Percentiles rank a stretch among this genome's conserved stretches.
Evolutionary conservation across 768 basidiomycete genomes (phyloP).

Genomic region (Mycena crocata): DNA sequence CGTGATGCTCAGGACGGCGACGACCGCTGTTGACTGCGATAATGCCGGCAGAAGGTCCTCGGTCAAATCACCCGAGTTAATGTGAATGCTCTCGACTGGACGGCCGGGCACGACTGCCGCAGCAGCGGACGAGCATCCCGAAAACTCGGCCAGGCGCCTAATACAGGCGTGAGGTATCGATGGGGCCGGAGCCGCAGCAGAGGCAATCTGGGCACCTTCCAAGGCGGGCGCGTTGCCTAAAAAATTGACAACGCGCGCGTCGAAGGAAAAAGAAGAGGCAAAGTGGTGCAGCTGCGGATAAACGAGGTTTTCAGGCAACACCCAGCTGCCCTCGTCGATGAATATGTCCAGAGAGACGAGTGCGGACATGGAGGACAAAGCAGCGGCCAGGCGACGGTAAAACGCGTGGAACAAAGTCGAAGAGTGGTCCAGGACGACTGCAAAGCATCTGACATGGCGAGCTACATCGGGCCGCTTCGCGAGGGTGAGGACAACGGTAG

Average conservation of each 20-base stretch:
- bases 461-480: constrained; percentile 69
- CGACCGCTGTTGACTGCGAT: constrained; percentile 59
- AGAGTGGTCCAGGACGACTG: constrained; percentile 61
- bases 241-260: constrained; percentile 68
- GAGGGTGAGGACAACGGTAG: constrained; percentile 63
- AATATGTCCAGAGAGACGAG: constrained; percentile 68
- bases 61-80: constrained; percentile 69
- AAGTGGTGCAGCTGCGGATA: constrained; percentile 67
- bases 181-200: constrained; percentile 51
- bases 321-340: constrained; percentile 67
- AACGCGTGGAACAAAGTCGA: constrained; percentile 57
- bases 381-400: constrained; percentile 60
- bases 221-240: constrained; percentile 67
- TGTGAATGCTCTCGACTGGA: constrained; percentile 71
- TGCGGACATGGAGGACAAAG: constrained; percentile 70
- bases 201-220: constrained; percentile 59
- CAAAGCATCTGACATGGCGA: constrained; percentile 69
- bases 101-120: constrained; percentile 70
- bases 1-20: constrained; percentile 69
- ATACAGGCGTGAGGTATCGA: constrained; percentile 52
- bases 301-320: constrained; percentile 52
- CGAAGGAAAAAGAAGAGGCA: constrained; percentile 70
- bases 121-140: constrained; percentile 69
- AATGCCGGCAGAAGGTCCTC: constrained; percentile 67
- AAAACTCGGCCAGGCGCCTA: constrained; percentile 66